phyloP scores from a whole-genome alignment of 2,329 filamentous ascomycete genomes.

The Colletotrichum aenigma region DNA sequence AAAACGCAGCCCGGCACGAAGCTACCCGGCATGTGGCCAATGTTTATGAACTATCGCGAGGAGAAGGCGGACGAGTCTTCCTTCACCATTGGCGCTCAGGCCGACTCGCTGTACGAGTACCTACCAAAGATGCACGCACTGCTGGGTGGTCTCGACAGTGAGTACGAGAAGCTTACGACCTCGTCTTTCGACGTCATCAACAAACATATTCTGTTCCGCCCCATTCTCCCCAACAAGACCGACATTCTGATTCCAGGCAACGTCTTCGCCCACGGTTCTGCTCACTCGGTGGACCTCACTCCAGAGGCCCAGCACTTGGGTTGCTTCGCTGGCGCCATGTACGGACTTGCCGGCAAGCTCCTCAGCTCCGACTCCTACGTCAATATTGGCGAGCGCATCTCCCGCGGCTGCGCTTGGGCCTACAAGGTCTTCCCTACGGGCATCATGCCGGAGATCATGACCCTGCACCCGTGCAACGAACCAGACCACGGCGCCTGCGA shows the following conservation, averaged over 20 bases:
- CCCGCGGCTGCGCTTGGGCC: slow-evolving; percentile 59
- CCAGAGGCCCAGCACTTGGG: slow-evolving; percentile 59
- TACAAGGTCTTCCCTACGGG: slow-evolving; percentile 54
- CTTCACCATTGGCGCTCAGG: slow-evolving; percentile 50
- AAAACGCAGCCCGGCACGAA: slow-evolving; percentile 68
- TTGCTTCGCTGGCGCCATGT: slow-evolving; percentile 71
- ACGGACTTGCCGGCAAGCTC: slow-evolving; percentile 64
- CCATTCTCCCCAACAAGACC: slow-evolving; percentile 63
- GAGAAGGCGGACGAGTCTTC: slow-evolving; percentile 44
- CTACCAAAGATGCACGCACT: slow-evolving; percentile 64
- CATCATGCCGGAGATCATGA: slow-evolving; percentile 58
- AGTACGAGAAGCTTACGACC: slow-evolving; percentile 70
- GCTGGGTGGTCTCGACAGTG: slow-evolving; percentile 66
- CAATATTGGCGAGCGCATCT: slow-evolving; percentile 49
- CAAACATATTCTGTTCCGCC: slow-evolving; percentile 69
- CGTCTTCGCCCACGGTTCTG: slow-evolving; percentile 29
- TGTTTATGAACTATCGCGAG: slow-evolving; percentile 64
- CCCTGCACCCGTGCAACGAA: slow-evolving; percentile 37
- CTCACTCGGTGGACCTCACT: slow-evolving; percentile 29
- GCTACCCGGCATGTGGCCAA: slow-evolving; percentile 76
- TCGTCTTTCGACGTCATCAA: slow-evolving; percentile 65
- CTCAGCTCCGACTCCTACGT: slow-evolving; percentile 54
- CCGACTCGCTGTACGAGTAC: slow-evolving; percentile 63
- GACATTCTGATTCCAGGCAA: slow-evolving; percentile 65
- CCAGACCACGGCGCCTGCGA: slow-evolving; percentile 36